These are phyloP conservation scores for Citrus reticulata DNA, from an alignment of 345 rosid genomes.

Conservation along the genomic window DNA sequence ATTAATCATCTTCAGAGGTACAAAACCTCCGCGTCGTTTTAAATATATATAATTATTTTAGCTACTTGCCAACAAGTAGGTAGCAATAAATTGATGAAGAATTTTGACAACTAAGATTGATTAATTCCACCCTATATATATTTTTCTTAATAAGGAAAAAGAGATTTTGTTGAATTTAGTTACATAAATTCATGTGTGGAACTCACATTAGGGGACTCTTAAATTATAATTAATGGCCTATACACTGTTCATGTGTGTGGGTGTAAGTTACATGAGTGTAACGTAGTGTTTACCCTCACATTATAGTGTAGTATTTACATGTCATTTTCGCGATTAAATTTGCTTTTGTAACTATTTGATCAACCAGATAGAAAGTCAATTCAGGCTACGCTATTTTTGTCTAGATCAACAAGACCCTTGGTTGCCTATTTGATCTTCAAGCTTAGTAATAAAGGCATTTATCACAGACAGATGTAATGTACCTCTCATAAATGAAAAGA, in stretches of 20 bases:
- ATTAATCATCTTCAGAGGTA: no score
- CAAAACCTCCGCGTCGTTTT: no score
- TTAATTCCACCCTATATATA: no score
- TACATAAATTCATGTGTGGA: no score
- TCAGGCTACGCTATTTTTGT: not conserved
- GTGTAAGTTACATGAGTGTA: accelerated
- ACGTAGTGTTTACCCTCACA: no score
- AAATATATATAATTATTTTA: no score
- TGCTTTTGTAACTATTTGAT: not conserved
- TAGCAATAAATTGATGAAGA: no score
- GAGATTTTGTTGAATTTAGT: no score
- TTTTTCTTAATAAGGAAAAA: not conserved
- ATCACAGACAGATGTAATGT: not conserved
- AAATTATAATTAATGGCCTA: accelerated
- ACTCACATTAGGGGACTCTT: no score
- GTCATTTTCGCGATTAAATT: not conserved
- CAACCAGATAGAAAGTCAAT: not conserved
- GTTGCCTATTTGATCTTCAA: not conserved
- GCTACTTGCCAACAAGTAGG: no score
- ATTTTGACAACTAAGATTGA: no score
- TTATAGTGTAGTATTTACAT: no score
- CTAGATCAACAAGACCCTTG: not conserved
- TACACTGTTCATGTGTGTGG: accelerated
- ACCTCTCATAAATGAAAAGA: not conserved
- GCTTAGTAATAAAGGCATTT: not conserved